A percentile compares a stretch with the other conserved stretches of the same genome.
These are phyloP conservation scores for Melanogaster broomeanus DNA, from an alignment of 768 basidiomycete species.

Conservation along the genomic window DNA sequence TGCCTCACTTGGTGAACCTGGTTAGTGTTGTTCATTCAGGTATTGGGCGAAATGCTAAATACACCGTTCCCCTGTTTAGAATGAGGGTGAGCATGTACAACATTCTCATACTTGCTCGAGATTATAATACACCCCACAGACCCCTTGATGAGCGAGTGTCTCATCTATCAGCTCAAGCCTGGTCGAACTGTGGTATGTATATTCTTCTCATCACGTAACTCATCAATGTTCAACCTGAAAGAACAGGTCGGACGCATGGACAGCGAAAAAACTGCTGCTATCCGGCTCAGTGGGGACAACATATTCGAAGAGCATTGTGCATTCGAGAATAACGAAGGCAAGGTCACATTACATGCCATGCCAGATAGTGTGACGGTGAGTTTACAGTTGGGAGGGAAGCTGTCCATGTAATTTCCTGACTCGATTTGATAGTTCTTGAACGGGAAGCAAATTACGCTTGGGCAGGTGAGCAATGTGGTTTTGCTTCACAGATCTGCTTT, in stretches of 20 bases:
- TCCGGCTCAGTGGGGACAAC: conserved; percentile 89
- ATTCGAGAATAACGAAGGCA: conserved; percentile 85
- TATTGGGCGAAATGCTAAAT: conserved; percentile 10
- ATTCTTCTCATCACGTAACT: neutral
- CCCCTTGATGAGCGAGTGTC: conserved; percentile 95
- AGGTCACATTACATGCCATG: conserved; percentile 79
- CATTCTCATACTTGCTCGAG: neutral
- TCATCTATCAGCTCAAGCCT: conserved; percentile 89
- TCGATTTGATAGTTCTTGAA: conserved; percentile 73
- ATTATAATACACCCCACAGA: conserved; percentile 46
- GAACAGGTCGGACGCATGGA: conserved; percentile 84
- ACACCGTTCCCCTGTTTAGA: conserved; percentile 39
- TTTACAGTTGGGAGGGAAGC: conserved; percentile 7
- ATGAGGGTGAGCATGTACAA: conserved; percentile 57
- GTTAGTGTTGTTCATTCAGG: conserved; percentile 47
- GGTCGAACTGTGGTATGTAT: conserved; percentile 72
- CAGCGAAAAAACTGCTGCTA: conserved; percentile 78
- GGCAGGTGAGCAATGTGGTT: conserved; percentile 54
- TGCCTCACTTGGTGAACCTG: conserved; percentile 92
- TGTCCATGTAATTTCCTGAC: conserved; percentile 11
- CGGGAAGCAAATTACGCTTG: conserved; percentile 80
- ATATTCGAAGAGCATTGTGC: conserved; percentile 92
- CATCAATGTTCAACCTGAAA: conserved; percentile 13
- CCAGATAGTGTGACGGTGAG: conserved; percentile 82
- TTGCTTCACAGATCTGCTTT: conserved; percentile 3